Evolutionary conservation across 2,329 filamentous ascomycete genomes (phyloP).

Genomic region (Arthrobotrys conoides): DNA sequence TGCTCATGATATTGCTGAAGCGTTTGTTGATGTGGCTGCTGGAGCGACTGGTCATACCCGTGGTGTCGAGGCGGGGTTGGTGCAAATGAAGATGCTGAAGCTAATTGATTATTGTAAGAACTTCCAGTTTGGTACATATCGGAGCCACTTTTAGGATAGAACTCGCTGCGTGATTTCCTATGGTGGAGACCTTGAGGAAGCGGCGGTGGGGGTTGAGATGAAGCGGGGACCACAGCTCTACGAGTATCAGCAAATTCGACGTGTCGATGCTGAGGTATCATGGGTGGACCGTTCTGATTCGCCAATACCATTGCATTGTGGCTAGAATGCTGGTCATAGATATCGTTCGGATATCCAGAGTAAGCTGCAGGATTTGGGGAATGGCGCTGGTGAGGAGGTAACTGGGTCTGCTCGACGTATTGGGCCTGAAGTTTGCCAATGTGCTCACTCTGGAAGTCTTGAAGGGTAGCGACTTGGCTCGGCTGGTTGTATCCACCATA

Average conservation of each 20-base stretch:
- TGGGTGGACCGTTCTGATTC: conserved; percentile 41
- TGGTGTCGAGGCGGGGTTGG: conserved; percentile 37
- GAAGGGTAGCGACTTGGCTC: conserved; percentile 27
- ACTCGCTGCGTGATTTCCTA: conserved; percentile 53
- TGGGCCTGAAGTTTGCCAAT: conserved; percentile 59
- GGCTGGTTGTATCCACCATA: conserved; percentile 43
- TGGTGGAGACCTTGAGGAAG: conserved; percentile 44
- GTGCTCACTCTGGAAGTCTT: conserved; percentile 58
- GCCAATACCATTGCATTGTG: conserved; percentile 42
- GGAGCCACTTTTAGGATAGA: conserved; percentile 37
- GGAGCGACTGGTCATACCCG: conserved; percentile 43
- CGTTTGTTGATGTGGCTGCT: conserved; percentile 9
- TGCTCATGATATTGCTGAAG: conserved; percentile 39
- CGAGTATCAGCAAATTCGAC: conserved; percentile 56
- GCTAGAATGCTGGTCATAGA: conserved; percentile 40
- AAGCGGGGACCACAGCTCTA: conserved; percentile 18
- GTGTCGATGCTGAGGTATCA: conserved; percentile 48
- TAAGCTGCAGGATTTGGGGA: conserved; percentile 48
- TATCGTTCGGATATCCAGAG: conserved; percentile 41
- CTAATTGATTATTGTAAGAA: conserved; percentile 47
- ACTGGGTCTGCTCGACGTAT: conserved; percentile 55
- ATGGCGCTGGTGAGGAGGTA: conserved; percentile 49
- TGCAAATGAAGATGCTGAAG: conserved; percentile 35
- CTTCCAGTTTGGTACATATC: conserved; percentile 37
- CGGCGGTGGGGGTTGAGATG: conserved; percentile 37